Evolutionary conservation across 2,329 filamentous ascomycete species (phyloP).

Genomic region (Pseudocercospora macadamiae): DNA sequence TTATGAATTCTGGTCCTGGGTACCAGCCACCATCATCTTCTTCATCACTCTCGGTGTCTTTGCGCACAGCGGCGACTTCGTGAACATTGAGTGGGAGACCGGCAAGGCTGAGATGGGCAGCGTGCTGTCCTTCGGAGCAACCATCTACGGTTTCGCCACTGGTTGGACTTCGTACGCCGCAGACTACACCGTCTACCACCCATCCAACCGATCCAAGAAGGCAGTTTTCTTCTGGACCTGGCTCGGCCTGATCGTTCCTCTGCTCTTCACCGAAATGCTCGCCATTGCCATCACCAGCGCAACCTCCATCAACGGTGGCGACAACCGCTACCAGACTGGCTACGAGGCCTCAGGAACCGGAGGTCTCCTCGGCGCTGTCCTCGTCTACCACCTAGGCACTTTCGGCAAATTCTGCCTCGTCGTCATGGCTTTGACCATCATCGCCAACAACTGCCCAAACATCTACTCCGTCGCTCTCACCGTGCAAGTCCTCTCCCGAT

Average conservation of each 20-base stretch:
- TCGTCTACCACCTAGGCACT: slow-evolving; percentile 64
- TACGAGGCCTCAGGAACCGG: slow-evolving; percentile 64
- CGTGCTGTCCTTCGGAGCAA: slow-evolving; percentile 67
- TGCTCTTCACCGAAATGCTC: slow-evolving; percentile 74
- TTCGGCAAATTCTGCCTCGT: slow-evolving; percentile 72
- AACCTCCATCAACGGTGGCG: slow-evolving; percentile 55
- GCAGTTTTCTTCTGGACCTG: slow-evolving; percentile 73
- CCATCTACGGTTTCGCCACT: slow-evolving; percentile 69
- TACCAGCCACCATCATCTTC: slow-evolving; percentile 73
- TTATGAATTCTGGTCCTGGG: slow-evolving; percentile 77
- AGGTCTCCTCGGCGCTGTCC: slow-evolving; percentile 67
- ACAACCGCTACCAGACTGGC: slow-evolving; percentile 59
- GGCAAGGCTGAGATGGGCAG: slow-evolving; percentile 64
- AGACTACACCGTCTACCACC: slow-evolving; percentile 82
- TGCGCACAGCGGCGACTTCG: slow-evolving; percentile 67
- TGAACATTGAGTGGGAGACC: slow-evolving; percentile 60
- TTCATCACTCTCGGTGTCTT: slow-evolving; percentile 71
- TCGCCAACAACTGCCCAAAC: slow-evolving; percentile 52
- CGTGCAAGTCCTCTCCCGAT: slow-evolving; percentile 65
- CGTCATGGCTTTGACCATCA: slow-evolving; percentile 47
- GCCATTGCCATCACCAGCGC: slow-evolving; percentile 72
- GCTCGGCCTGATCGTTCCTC: slow-evolving; percentile 68
- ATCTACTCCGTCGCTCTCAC: slow-evolving; percentile 69
- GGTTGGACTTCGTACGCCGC: slow-evolving; percentile 76
- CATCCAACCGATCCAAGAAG: slow-evolving; percentile 58